These are phyloP conservation scores for Linderina pennispora DNA, from an alignment of 192 early-diverging fungal species.

Conservation along the genomic window DNA sequence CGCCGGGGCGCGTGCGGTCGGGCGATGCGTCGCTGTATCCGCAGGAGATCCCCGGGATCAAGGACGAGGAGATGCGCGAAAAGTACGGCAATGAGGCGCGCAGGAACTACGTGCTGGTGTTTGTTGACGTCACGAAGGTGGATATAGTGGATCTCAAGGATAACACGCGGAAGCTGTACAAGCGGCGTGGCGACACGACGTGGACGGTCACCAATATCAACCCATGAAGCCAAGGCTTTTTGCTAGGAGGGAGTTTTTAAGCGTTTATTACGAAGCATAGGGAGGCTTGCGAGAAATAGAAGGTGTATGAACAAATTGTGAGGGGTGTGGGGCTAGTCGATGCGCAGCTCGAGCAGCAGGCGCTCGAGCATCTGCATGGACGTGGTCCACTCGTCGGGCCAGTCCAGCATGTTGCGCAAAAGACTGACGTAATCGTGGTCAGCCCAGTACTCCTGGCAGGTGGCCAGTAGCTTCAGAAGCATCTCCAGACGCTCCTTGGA, in stretches of 20 bases:
- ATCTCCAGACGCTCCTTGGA: conserved; percentile 33
- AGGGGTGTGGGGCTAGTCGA: conserved; percentile 29
- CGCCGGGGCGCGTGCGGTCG: conserved; percentile 24
- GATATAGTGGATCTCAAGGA: conserved; percentile 35
- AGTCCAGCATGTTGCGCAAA: conserved; percentile 35
- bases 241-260: too few relatives aligned
- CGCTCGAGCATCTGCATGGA: conserved; percentile 49
- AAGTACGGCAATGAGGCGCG: conserved; percentile 34
- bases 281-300: too few relatives aligned
- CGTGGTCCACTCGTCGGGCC: conserved; percentile 48
- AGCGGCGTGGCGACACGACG: conserved; percentile 32
- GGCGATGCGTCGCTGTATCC: conserved; percentile 31
- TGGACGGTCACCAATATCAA: conserved; percentile 35
- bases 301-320: too few relatives aligned
- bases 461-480: conserved; percentile 24
- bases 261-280: too few relatives aligned
- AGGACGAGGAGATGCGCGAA: conserved; percentile 13
- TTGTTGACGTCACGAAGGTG: conserved; percentile 35
- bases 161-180: conserved; percentile 24
- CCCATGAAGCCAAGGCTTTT: conserved; percentile 9
- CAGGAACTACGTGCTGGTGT: conserved; percentile 41
- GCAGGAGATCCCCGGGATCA: conserved; percentile 14
- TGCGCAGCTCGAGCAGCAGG: conserved; percentile 35
- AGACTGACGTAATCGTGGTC: conserved; percentile 42
- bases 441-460: conserved; percentile 46